Percentiles rank a stretch among this genome's conserved stretches.
phyloP scores from a whole-genome alignment of 345 rosid species.

The Ceriops tagal region DNA sequence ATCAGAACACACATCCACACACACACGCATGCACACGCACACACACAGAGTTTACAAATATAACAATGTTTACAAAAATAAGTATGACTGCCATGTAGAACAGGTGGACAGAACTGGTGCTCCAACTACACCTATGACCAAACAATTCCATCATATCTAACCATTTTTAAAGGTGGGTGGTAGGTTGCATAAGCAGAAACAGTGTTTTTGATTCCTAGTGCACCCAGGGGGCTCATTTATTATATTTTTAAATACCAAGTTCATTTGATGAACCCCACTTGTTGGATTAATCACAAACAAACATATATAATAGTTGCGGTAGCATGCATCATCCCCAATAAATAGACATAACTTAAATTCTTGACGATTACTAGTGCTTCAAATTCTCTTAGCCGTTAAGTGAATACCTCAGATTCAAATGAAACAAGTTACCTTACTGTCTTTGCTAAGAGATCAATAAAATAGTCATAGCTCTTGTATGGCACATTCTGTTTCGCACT shows the following conservation, averaged over 20 bases:
- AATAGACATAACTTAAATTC: background rate
- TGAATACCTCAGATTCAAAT: background rate
- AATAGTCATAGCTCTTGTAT: constrained; percentile 77
- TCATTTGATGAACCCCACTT: too few species aligned
- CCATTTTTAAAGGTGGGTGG: too few species aligned
- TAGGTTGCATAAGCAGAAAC: too few species aligned
- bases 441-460: constrained; percentile 98
- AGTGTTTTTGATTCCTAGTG: too few species aligned
- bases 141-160: too few species aligned
- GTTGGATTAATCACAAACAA: too few species aligned
- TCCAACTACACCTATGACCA: background rate
- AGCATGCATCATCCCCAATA: background rate
- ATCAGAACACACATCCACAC: background rate
- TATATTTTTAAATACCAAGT: too few species aligned
- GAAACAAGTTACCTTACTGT: constrained; percentile 67
- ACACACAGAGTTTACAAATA: background rate
- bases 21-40: too few species aligned
- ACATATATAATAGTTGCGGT: too few species aligned
- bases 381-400: background rate
- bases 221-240: too few species aligned
- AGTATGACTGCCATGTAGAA: background rate
- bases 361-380: background rate
- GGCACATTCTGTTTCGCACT: constrained; percentile 93
- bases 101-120: background rate
- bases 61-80: background rate